Base-by-base conservation (phyloP, 805 yeast genomes). In the Yueomyces sp. region DNA sequence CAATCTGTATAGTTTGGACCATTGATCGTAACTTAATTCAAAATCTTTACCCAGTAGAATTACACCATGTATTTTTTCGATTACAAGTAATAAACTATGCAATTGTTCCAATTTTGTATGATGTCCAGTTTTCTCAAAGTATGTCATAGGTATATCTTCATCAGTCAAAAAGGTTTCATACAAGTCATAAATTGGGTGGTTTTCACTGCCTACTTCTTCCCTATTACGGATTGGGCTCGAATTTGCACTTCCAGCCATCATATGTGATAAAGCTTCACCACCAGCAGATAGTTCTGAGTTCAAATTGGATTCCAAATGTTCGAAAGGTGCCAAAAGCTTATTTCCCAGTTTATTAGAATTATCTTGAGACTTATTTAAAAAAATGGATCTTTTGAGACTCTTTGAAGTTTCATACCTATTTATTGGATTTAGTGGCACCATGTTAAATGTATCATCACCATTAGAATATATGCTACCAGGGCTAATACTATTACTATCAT, bases 1-100 rank as follows among this genome's bases (percentile, higher is more conserved):
- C 19, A 43, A 34, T 34, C 36, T 8, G 36, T 42, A 43, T 12
- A 60, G 39, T 12, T 49, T 53, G 0, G 51, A 42, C 58, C 68
- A 54, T 37, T 60, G 53, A 26, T 50, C 45, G 40, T 44, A 56
- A 29, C 44, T 45, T n/a, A 59, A 42, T 19, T 47, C 48, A 28
- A 47, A 50, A 19, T 53, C 41, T 31, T 50, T 49, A 28, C 49
- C 48, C 7, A 40, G 38, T 12, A 46, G 38, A 3, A 60, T 51
- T 28, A 56, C 38, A 4, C 45, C 37, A 38, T 55, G 57, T 19
- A 59, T 51, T 38, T 49, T 47, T 36, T 45, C 50, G 19, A 54
- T 37, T 4, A 53, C 48, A 32, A 39, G 40, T 7, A 53, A 38
- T 9, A 55, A 26, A 12, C 32, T 28, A 39, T 48, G 46, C 36